Base-by-base conservation (phyloP, 768 basidiomycete genomes). In the Tubosaeta sp. region DNA sequence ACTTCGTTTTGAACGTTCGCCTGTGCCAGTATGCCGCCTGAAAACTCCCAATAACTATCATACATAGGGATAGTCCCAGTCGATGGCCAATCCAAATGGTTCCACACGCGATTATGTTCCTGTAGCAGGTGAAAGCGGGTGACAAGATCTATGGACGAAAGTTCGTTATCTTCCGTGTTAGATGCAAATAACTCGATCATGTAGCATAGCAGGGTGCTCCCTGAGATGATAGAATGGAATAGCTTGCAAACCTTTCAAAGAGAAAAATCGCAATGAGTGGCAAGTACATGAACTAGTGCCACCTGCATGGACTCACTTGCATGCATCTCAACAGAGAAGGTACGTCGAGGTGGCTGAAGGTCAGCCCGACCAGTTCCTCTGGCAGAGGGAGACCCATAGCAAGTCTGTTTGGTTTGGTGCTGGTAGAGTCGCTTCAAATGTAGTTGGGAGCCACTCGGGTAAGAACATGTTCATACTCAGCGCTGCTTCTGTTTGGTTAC, bases 1-100 rank as follows among this genome's bases (percentile, higher is more conserved):
- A 71, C 51, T 26, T 59, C 53, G 13, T 54, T 53, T 35, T 54
- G 43, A 14, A n/a, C 19, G n/a, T 50, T 55, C 5, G 63, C 62
- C n/a, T 68, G 66, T 1, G 62, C 67, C 22, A 73, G 59, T 16
- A 74, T 58, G 46, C 72, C 72, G 43, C 69, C 67, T 10, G 61
- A 56, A 43, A 74, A 57, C 46, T 73, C 72, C 72, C 72, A 73
- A 19, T 57, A 55, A 17, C 55, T 63, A 5, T 54, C 47, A 22
- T 44, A 41, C 50, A 61, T 57, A 7, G 57, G 47, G 5, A 64
- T 59, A 13, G 46, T 25, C 2, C 49, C 52, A 10, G n/a, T 49
- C 2, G 58, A 52, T 2, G 60, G 13, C 55, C 60, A 69, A 6
- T 51, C 10, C 49, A 73, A 53, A 25, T 57, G 16, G 42, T 64